A percentile compares a stretch with the other conserved stretches of the same genome.
Conservation (phyloP, 2,329 filamentous ascomycete species). For the Ophiostoma montium region DNA sequence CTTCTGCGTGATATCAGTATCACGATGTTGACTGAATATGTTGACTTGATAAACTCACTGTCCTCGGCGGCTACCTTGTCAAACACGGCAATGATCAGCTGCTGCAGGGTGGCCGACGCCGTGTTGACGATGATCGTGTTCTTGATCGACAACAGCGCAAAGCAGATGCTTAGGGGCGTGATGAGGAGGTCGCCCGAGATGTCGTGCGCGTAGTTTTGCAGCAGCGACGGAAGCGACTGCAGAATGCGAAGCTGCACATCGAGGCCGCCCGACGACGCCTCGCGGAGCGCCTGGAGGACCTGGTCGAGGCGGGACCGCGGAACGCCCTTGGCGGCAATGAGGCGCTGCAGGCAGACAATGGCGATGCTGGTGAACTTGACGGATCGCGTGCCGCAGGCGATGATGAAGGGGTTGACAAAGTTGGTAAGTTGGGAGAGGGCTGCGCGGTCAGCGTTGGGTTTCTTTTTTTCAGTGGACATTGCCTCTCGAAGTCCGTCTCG, state of each 20-base stretch:
- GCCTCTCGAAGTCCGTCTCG: not conserved
- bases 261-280: constrained; percentile 64
- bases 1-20: not conserved
- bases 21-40: no score
- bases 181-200: constrained; percentile 70
- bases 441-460: constrained; percentile 22
- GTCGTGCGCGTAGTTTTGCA: constrained; percentile 80
- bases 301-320: constrained; percentile 69
- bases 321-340: constrained; percentile 70
- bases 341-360: constrained; percentile 74
- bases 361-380: constrained; percentile 79
- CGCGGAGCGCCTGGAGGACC: constrained; percentile 74
- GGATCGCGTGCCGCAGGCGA: constrained; percentile 84
- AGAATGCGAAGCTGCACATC: constrained; percentile 95
- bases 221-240: constrained; percentile 73
- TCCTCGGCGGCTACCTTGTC: constrained; percentile 81
- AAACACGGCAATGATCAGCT: constrained; percentile 83
- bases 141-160: constrained; percentile 79
- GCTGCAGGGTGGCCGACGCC: constrained; percentile 88
- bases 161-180: constrained; percentile 77
- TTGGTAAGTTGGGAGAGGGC: constrained; percentile 69
- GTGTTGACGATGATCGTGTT: constrained; percentile 91
- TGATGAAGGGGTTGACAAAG: constrained; percentile 87
- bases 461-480: not conserved
- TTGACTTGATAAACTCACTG: constrained; percentile 21